phyloP scores from a whole-genome alignment of 176 grass and related monocot species.

The Zoysia pacifica region DNA sequence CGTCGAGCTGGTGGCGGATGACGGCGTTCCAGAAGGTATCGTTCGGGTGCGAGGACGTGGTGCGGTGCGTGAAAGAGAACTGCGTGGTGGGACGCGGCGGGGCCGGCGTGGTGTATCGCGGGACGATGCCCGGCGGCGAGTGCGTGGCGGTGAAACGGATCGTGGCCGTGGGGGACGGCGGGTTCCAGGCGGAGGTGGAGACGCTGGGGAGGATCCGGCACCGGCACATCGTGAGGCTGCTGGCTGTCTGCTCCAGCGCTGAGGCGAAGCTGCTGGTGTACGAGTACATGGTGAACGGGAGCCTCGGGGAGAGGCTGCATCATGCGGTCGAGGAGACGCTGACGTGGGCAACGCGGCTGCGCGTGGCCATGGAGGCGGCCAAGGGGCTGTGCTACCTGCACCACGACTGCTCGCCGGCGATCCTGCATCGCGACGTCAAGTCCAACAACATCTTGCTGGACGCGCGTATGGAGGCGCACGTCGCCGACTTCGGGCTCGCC shows the following conservation, averaged over 20 bases:
- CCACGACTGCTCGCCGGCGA: constrained; percentile 79
- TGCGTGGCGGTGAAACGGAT: constrained; percentile 71
- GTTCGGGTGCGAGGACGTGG: constrained; percentile 66
- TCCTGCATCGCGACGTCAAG: constrained; percentile 86
- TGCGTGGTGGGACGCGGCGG: constrained; percentile 71
- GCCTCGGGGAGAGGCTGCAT: constrained; percentile 74
- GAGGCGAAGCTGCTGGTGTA: constrained; percentile 71
- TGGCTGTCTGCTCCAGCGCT: constrained; percentile 50
- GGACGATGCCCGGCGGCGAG: constrained; percentile 64
- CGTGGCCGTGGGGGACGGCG: constrained; percentile 51
- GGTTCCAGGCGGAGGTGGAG: constrained; percentile 75
- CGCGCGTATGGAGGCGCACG: constrained; percentile 61
- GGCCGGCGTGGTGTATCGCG: constrained; percentile 73
- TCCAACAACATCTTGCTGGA: constrained; percentile 85
- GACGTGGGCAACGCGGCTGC: constrained; percentile 52
- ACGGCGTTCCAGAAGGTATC: constrained; percentile 80
- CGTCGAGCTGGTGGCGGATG: constrained; percentile 49
- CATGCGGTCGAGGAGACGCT: not conserved
- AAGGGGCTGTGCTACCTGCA: constrained; percentile 80
- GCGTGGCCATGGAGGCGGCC: constrained; percentile 74
- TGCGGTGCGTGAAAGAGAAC: constrained; percentile 74
- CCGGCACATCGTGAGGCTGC: constrained; percentile 72
- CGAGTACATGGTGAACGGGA: constrained; percentile 77
- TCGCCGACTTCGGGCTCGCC: constrained; percentile 81
- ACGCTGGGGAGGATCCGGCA: constrained; percentile 78